A percentile compares a stretch with the other conserved stretches of the same genome.
Evolutionary conservation across 225 moss, liverwort and hornwort species (phyloP).

Genomic region (Asterella californica): DNA sequence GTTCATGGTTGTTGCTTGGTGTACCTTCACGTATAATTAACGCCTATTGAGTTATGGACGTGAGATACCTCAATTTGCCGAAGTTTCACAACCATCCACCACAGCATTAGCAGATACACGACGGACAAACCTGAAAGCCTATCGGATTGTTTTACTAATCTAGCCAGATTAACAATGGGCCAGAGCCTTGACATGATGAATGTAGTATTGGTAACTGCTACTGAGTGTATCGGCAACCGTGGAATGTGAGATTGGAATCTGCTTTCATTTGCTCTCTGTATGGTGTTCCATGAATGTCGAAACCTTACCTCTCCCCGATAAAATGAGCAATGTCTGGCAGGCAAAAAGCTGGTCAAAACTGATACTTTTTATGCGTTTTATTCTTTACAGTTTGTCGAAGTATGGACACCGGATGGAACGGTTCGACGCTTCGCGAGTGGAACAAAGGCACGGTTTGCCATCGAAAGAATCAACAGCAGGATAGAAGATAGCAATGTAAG

Average conservation of each 20-base stretch:
- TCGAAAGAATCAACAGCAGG: conserved; percentile 69
- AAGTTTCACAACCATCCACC: background rate
- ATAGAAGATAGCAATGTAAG: conserved; percentile 47
- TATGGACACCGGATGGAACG: conserved; percentile 59
- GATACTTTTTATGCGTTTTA: background rate
- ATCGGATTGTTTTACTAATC: background rate
- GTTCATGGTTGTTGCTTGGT: too few species aligned
- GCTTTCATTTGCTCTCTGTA: too few species aligned
- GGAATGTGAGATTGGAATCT: background rate
- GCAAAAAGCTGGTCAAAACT: background rate
- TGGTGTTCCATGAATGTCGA: too few species aligned
- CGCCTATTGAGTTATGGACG: background rate
- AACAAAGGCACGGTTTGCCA: conserved; percentile 70
- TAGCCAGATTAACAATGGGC: background rate
- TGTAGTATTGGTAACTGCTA: background rate
- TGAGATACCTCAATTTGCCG: background rate
- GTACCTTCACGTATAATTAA: too few species aligned
- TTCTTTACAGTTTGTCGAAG: conserved; percentile 61
- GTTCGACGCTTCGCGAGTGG: conserved; percentile 70
- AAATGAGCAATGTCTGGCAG: background rate
- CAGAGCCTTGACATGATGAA: background rate
- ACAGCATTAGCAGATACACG: too few species aligned
- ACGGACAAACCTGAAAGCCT: too few species aligned
- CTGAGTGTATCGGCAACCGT: background rate
- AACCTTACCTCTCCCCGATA: too few species aligned